These are phyloP conservation scores for Globisporangium iwayamae DNA, from an alignment of 352 stramenopile species.

Conservation along the genomic window DNA sequence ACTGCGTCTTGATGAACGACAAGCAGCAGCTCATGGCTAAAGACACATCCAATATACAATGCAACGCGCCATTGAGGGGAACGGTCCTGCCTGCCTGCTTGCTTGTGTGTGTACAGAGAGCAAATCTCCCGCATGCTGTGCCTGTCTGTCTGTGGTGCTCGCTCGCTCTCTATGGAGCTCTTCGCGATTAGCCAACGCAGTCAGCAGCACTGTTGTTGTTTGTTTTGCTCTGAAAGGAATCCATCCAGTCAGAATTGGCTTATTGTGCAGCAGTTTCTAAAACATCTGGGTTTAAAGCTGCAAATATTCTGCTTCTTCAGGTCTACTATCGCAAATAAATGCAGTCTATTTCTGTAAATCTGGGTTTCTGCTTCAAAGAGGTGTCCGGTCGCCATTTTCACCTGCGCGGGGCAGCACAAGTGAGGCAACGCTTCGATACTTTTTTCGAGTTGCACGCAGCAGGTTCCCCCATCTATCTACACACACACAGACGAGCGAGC, in stretches of 20 bases:
- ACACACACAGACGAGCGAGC: background rate
- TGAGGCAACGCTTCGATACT: slow-evolving; percentile 10
- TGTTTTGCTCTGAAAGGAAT: slow-evolving; percentile 2
- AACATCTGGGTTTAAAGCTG: background rate
- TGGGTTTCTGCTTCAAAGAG: slow-evolving; percentile 1
- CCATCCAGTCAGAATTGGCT: background rate
- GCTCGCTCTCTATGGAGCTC: slow-evolving; percentile 6
- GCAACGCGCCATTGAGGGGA: background rate
- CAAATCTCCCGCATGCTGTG: background rate
- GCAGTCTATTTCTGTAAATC: background rate
- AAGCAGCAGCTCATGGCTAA: background rate
- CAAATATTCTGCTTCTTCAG: background rate
- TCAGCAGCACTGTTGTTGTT: background rate
- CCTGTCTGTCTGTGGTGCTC: background rate
- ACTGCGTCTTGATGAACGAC: background rate
- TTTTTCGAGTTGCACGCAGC: background rate
- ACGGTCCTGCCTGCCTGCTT: background rate
- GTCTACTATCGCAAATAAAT: background rate
- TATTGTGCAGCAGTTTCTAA: background rate
- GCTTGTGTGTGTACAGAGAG: background rate
- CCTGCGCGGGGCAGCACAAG: background rate
- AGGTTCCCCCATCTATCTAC: background rate
- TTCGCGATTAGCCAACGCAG: slow-evolving; percentile 6
- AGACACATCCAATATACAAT: background rate
- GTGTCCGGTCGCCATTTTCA: slow-evolving; percentile 7